Evolutionary conservation across 1,284 basidiomycete species (phyloP).

Genomic region (Trametes pubescens): DNA sequence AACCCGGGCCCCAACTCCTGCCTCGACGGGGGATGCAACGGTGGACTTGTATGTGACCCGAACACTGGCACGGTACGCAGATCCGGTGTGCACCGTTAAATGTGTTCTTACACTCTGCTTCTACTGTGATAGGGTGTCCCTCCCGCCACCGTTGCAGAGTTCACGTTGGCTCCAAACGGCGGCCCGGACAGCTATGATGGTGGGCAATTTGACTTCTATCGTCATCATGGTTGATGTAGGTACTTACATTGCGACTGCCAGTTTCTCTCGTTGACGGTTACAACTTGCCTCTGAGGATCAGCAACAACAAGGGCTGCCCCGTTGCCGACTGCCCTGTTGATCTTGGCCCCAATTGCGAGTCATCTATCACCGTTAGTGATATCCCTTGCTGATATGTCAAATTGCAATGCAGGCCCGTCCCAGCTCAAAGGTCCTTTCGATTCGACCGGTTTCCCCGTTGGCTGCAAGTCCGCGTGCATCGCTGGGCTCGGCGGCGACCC

Average conservation of each 20-base stretch:
- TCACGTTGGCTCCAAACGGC: conserved; percentile 45
- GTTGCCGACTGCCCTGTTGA: conserved; percentile 53
- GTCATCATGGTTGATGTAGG: no score
- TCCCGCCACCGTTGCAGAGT: conserved; percentile 51
- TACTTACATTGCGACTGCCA: not conserved
- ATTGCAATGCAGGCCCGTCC: conserved; percentile 43
- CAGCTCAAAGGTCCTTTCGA: conserved; percentile 49
- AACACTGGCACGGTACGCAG: conserved; percentile 47
- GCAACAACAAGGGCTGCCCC: conserved; percentile 51
- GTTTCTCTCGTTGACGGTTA: conserved; percentile 48
- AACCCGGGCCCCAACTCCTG: conserved; percentile 53
- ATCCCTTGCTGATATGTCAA: not conserved
- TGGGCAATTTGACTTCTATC: conserved; percentile 22
- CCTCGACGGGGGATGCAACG: conserved; percentile 54
- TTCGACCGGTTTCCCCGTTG: conserved; percentile 49
- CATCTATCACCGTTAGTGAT: not conserved
- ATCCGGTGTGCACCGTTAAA: not conserved
- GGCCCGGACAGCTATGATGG: conserved; percentile 51
- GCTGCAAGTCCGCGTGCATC: conserved; percentile 53
- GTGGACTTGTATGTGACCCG: conserved; percentile 54
- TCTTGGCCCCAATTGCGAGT: conserved; percentile 48
- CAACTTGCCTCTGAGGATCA: conserved; percentile 51
- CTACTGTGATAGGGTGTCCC: conserved; percentile 39
- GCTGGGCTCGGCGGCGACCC: conserved; percentile 50
- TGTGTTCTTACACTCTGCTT: not conserved